phyloP scores from a whole-genome alignment of 345 rosid genomes.

The Eucalyptus regnans region DNA sequence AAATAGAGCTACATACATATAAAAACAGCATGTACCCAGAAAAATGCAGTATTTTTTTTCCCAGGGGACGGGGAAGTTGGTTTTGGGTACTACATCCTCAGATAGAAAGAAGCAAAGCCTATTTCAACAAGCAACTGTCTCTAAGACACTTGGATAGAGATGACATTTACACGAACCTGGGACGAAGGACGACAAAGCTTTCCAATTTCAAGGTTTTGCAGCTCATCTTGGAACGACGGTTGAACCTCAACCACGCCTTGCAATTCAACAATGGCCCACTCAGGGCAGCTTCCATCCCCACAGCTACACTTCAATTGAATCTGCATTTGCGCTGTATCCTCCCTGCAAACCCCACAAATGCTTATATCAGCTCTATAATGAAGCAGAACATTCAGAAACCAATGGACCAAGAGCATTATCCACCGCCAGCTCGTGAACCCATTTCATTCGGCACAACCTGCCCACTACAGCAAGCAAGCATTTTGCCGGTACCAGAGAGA shows the following conservation, averaged over 20 bases:
- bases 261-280: constrained; percentile 81
- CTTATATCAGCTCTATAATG: background rate
- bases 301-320: constrained; percentile 74
- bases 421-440: background rate
- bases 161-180: constrained; percentile 26
- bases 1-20: background rate
- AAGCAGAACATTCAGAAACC: background rate
- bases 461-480: background rate
- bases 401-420: background rate
- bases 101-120: background rate
- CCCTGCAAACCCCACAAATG: background rate
- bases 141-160: background rate
- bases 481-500: background rate
- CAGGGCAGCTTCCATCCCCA: constrained; percentile 59
- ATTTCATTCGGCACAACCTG: background rate
- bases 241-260: constrained; percentile 78
- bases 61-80: background rate
- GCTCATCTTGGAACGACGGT: constrained; percentile 35
- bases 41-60: background rate
- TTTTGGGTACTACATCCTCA: background rate
- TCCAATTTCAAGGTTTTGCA: constrained; percentile 78
- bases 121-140: background rate
- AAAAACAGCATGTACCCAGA: background rate
- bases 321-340: constrained; percentile 34
- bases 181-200: constrained; percentile 61